Evolutionary conservation across 805 yeast genomes (phyloP).

Genomic region (Starmera pachycereana): DNA sequence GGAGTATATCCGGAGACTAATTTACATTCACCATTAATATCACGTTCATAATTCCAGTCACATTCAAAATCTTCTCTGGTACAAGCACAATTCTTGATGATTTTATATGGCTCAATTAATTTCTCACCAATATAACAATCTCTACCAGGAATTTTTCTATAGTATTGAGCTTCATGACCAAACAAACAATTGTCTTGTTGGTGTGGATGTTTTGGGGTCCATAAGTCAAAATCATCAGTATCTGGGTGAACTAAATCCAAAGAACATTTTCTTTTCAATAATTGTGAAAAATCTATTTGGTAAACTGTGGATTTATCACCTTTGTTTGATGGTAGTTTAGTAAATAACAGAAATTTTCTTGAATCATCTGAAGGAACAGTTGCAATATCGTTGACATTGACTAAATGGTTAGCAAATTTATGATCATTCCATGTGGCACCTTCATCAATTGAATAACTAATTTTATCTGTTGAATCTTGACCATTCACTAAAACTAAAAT

Average conservation of each 20-base stretch:
- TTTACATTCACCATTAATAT: conserved; percentile 74
- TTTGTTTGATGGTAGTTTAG: conserved; percentile 31
- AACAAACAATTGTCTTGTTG: conserved; percentile 47
- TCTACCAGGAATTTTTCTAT: conserved; percentile 45
- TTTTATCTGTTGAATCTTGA: conserved; percentile 42
- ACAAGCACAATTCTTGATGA: conserved; percentile 66
- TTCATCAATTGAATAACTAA: conserved; percentile 65
- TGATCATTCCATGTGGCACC: conserved; percentile 69
- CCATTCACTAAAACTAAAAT: conserved; percentile 64
- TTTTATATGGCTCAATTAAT: conserved; percentile 44
- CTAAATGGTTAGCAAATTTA: conserved; percentile 46
- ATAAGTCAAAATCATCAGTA: conserved; percentile 49
- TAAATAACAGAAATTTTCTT: conserved; percentile 61
- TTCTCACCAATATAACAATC: conserved; percentile 62
- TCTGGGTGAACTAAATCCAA: conserved; percentile 34
- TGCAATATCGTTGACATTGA: conserved; percentile 59
- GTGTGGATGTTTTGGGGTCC: conserved; percentile 51
- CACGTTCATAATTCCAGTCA: conserved; percentile 72
- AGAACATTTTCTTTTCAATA: conserved; percentile 45
- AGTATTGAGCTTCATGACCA: conserved; percentile 57
- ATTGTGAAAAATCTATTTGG: conserved; percentile 47
- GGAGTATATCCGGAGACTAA: conserved; percentile 68
- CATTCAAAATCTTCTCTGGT: conserved; percentile 86
- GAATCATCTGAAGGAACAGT: conserved; percentile 93
- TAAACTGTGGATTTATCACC: conserved; percentile 37